Evolutionary conservation across 164 flowering plant species (phyloP).

Genomic region (Chloranthus sessilifolius): DNA sequence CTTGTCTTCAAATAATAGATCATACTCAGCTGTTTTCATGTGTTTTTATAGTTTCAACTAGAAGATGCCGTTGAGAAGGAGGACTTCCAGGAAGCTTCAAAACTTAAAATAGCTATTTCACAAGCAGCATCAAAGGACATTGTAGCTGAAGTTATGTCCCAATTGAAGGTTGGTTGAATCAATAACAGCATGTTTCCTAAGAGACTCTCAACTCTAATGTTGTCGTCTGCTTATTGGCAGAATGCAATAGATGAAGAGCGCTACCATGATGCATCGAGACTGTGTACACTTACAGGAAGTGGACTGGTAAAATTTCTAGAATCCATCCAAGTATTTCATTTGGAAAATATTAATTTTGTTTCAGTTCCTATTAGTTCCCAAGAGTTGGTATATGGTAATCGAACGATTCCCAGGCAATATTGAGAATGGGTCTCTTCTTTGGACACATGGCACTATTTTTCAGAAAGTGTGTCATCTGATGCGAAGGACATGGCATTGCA

Average conservation of each 20-base stretch:
- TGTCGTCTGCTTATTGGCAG: constrained; percentile 32
- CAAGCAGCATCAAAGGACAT: constrained; percentile 71
- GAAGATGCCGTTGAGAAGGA: constrained; percentile 94
- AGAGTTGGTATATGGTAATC: too few species aligned
- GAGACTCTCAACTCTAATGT: constrained; percentile 6
- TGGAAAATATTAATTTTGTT: too few species aligned
- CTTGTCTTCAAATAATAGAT: neutral
- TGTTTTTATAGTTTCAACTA: constrained; percentile 73
- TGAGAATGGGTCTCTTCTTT: too few species aligned
- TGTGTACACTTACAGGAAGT: constrained; percentile 69
- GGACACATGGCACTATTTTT: too few species aligned
- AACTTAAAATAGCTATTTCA: constrained; percentile 62
- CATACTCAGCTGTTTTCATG: neutral
- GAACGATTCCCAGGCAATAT: too few species aligned
- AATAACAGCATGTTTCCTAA: too few species aligned
- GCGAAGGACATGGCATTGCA: too few species aligned
- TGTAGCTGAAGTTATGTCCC: constrained; percentile 77
- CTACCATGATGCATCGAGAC: constrained; percentile 85
- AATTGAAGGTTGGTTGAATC: constrained; percentile 52
- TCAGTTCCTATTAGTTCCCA: too few species aligned
- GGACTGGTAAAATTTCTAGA: constrained; percentile 57
- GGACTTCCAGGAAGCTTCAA: constrained; percentile 82
- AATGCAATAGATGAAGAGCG: constrained; percentile 83
- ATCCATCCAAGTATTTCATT: too few species aligned
- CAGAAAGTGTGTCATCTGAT: too few species aligned